Conservation (phyloP, 1,284 basidiomycete species). For the Phlebopus sp. region DNA sequence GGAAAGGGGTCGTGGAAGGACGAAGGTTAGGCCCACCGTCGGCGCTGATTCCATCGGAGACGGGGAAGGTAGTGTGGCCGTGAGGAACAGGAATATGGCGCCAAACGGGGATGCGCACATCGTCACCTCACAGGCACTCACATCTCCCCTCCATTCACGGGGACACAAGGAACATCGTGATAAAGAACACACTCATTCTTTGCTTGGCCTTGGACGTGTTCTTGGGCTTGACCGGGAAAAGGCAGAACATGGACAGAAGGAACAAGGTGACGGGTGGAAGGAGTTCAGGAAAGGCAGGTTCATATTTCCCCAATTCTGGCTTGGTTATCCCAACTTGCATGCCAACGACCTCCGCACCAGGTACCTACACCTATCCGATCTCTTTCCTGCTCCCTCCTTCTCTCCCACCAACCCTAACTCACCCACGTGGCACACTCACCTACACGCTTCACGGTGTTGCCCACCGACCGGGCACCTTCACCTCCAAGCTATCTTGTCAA, state of each 20-base stretch:
- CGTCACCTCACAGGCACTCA: no score
- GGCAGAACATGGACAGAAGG: conserved; percentile 23
- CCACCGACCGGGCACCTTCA: conserved; percentile 85
- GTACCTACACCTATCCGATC: conserved; percentile 93
- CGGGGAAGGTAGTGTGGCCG: conserved; percentile 12
- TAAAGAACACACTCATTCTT: conserved; percentile 14
- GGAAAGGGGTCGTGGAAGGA: conserved; percentile 24
- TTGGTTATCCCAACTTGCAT: not conserved
- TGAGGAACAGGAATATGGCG: not conserved
- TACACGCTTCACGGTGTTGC: conserved; percentile 86
- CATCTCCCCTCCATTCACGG: not conserved
- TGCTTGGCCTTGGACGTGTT: conserved; percentile 22
- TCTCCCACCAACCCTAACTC: conserved; percentile 79
- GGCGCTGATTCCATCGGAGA: not conserved
- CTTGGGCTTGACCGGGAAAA: conserved; percentile 20
- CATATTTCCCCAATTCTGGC: not conserved
- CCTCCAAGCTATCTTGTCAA: conserved; percentile 69
- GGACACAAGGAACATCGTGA: not conserved
- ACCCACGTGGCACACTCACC: conserved; percentile 75
- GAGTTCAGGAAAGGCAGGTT: conserved; percentile 85
- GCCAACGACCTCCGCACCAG: conserved; percentile 36
- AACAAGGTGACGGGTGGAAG: conserved; percentile 71
- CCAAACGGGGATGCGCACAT: not conserved
- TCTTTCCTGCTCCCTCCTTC: conserved; percentile 83
- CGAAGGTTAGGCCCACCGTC: conserved; percentile 13